Evolutionary conservation across 140 eudicot species (phyloP), one percentile per base, ranked within the genome.

Genomic region (Flaveria floridana): DNA sequence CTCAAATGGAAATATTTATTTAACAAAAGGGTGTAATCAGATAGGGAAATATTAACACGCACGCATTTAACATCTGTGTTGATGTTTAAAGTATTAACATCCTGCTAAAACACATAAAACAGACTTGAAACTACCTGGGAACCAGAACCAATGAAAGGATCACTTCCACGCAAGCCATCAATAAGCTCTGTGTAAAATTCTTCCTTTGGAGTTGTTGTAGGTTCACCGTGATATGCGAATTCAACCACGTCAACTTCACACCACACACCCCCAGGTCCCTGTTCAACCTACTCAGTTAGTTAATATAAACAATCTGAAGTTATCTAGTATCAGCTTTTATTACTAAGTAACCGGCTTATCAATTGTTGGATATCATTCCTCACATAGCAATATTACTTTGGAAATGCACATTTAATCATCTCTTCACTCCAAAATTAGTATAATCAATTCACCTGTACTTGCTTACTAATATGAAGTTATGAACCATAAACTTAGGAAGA

Each of bases 181-280:
- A 89, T 87, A 63, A 92, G 94, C 75, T 92, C 95, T n/a, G 96
- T 87, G 69, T 81, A 92, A 41, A 85, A 72, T 67, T 92, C 88
- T 70, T 89, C 95, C 66, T 89, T 92, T n/a, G 90, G 90, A 37
- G 92, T 86, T 46, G 96, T 90, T 71, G 89, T 91, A 47, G 97
- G 96, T 67, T 85, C 96, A 66, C 95, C 95, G 68, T 82, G 87
- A 80, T 92, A 92, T 23, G 95, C 82, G 71, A 92, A 92, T 70
- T 92, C 97, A 19, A 92, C 95, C 21, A 92, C 96, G 58, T 92
- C 97, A 57, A 92, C 92, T 21, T 89, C 97, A 83, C 96, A 92
- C 97, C 96, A 92, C 16, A 92, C 90, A 26, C 97, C 97, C 74
- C 97, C 97, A 5, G 97, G 97, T 84, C 96, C 97, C 97, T 92